Conservation (phyloP, 345 rosid species). For the Cardamine occulta region DNA sequence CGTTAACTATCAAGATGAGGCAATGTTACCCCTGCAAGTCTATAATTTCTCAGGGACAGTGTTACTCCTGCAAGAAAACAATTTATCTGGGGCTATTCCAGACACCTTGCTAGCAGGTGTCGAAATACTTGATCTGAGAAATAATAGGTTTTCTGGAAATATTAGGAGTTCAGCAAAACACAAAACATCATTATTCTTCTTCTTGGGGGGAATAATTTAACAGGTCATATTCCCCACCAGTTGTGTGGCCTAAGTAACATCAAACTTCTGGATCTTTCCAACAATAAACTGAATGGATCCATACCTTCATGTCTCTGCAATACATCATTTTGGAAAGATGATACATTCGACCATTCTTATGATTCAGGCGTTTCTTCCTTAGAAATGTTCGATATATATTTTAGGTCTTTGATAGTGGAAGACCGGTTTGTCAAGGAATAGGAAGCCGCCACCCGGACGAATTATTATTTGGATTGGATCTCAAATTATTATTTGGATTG, state of each 20-base stretch:
- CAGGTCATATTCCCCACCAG: background rate
- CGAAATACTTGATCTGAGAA: too few relatives aligned
- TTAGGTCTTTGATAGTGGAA: background rate
- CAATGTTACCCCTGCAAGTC: background rate
- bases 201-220: background rate
- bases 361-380: too few relatives aligned
- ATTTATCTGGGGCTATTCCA: background rate
- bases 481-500: constrained; percentile 35
- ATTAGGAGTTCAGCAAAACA: background rate
- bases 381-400: too few relatives aligned
- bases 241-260: constrained; percentile 1
- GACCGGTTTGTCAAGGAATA: background rate
- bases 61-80: background rate
- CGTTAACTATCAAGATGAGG: too few relatives aligned
- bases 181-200: background rate
- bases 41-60: background rate
- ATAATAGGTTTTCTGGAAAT: too few relatives aligned
- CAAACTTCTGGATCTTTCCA: constrained; percentile 1
- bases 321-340: background rate
- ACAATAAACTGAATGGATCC: constrained; percentile 13
- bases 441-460: too few relatives aligned
- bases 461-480: constrained; percentile 42
- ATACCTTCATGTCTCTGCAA: constrained; percentile 24
- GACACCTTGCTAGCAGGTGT: too few relatives aligned
- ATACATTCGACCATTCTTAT: too few relatives aligned